phyloP scores from a whole-genome alignment of 495 filamentous ascomycete species.

The Pseudoneurospora amorphoporcata region DNA sequence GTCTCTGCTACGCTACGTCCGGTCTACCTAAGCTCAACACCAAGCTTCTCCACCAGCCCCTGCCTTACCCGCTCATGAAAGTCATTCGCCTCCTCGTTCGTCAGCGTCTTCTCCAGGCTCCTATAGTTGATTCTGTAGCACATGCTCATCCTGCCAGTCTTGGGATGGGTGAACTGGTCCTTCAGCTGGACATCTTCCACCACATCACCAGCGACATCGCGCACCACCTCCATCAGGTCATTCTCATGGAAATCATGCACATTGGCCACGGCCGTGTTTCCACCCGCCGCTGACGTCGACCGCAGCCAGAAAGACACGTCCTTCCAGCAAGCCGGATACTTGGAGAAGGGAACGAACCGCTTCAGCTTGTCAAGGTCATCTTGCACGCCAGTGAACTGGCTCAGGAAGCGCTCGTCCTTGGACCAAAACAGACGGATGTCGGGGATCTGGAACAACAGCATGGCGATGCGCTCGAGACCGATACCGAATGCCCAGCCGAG shows the following conservation, averaged over 20 bases:
- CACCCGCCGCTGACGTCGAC: slow-evolving; percentile 43
- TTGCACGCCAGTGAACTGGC: slow-evolving; percentile 60
- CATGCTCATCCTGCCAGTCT: slow-evolving; percentile 67
- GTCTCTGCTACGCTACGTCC: neutral
- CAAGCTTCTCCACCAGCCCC: slow-evolving; percentile 54
- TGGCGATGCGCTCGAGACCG: slow-evolving; percentile 86
- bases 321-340: slow-evolving; percentile 75
- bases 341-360: slow-evolving; percentile 78
- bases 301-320: slow-evolving; percentile 92
- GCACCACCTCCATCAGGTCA: slow-evolving; percentile 91
- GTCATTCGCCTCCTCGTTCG: slow-evolving; percentile 63
- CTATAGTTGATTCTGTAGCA: slow-evolving; percentile 92
- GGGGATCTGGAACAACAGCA: slow-evolving; percentile 90
- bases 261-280: slow-evolving; percentile 22
- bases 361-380: slow-evolving; percentile 39
- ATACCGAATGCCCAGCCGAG: slow-evolving; percentile 95
- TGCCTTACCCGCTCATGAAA: slow-evolving; percentile 58
- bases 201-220: slow-evolving; percentile 65
- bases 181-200: slow-evolving; percentile 75
- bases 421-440: slow-evolving; percentile 99
- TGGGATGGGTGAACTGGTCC: slow-evolving; percentile 86
- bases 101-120: slow-evolving; percentile 80
- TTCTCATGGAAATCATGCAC: slow-evolving; percentile 69
- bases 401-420: slow-evolving; percentile 65
- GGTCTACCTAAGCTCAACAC: slow-evolving; percentile 66